Conservation (phyloP, 75 land plant genomes). For the Isoetes taiwanensis region DNA sequence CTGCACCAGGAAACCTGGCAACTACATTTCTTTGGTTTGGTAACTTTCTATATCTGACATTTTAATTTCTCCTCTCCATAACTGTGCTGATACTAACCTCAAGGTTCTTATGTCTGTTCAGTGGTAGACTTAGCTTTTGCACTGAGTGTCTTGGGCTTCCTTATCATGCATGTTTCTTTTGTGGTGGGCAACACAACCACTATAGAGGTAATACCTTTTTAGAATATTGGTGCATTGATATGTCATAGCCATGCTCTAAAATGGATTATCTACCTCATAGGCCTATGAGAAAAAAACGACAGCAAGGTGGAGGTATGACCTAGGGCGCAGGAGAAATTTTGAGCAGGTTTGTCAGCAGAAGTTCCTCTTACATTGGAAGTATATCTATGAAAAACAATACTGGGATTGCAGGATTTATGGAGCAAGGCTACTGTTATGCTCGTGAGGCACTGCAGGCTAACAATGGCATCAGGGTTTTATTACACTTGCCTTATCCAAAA, state of each 20-base stretch:
- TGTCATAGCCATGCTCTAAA: background rate
- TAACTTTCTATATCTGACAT: slow-evolving; percentile 3
- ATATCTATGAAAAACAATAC: too few relatives aligned
- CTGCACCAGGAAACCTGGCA: slow-evolving; percentile 56
- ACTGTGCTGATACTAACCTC: background rate
- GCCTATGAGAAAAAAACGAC: slow-evolving; percentile 85
- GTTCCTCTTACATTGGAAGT: too few relatives aligned
- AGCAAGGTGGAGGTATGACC: slow-evolving; percentile 76
- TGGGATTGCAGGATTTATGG: too few relatives aligned
- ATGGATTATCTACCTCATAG: slow-evolving; percentile 16
- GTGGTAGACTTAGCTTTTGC: slow-evolving; percentile 87
- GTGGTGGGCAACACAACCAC: slow-evolving; percentile 87
- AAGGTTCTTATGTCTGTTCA: slow-evolving; percentile 14
- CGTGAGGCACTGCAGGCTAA: too few relatives aligned
- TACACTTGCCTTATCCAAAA: too few relatives aligned
- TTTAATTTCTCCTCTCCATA: background rate
- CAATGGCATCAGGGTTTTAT: too few relatives aligned
- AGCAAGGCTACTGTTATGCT: too few relatives aligned
- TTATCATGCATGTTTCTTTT: slow-evolving; percentile 82
- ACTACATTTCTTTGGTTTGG: slow-evolving; percentile 86
- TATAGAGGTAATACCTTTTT: slow-evolving; percentile 52
- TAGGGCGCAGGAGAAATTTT: slow-evolving; percentile 72
- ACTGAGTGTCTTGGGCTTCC: slow-evolving; percentile 75
- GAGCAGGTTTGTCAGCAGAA: slow-evolving; percentile 60
- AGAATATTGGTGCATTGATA: background rate